phyloP scores from a whole-genome alignment of 1,284 basidiomycete species.

The Trichosporon asahii region DNA sequence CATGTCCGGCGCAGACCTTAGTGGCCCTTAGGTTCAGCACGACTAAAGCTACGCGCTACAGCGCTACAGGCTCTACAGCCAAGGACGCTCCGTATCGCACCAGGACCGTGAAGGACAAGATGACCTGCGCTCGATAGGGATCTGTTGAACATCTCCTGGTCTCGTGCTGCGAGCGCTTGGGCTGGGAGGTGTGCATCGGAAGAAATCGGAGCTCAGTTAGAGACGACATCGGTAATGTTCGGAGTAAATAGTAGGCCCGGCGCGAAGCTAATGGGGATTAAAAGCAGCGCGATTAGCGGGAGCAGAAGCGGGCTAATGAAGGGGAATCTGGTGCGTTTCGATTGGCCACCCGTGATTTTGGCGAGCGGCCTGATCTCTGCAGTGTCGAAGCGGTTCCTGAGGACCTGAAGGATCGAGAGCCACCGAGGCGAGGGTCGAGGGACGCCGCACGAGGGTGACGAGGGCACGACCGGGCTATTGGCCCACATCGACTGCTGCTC shows the following conservation, averaged over 20 bases:
- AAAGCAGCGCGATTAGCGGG: background rate
- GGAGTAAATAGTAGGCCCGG: constrained; percentile 6
- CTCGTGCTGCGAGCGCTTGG: background rate
- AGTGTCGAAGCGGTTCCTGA: constrained; percentile 1
- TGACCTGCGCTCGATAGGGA: background rate
- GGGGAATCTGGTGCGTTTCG: background rate
- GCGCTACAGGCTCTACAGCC: background rate
- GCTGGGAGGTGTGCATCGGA: background rate
- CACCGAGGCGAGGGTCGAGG: background rate
- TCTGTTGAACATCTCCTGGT: background rate
- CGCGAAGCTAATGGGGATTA: background rate
- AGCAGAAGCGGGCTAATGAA: background rate
- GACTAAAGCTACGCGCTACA: no score
- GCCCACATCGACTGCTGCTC: background rate
- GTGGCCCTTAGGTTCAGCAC: background rate
- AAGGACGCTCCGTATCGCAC: background rate
- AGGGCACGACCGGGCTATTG: background rate
- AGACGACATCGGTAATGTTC: background rate
- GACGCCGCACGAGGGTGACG: constrained; percentile 2
- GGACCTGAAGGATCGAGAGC: background rate
- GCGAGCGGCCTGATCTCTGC: background rate
- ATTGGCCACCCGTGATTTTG: background rate
- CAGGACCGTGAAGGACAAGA: background rate
- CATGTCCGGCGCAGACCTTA: background rate
- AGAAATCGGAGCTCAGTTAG: background rate